Conservation (phyloP, 768 basidiomycete genomes). For the Naematelia encephala region DNA sequence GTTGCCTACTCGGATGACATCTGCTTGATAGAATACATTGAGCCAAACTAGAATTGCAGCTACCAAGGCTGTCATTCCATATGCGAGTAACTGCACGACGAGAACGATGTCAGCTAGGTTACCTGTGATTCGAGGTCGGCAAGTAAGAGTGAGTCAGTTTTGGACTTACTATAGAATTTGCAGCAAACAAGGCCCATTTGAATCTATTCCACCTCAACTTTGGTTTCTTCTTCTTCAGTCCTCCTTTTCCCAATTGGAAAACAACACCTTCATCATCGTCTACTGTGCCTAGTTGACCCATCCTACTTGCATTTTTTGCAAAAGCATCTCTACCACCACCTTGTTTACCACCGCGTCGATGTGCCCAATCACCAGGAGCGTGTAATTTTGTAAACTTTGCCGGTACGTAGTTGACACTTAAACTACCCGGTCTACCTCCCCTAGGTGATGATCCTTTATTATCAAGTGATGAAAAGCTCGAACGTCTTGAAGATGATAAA, state of each 20-base stretch:
- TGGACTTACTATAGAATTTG: conserved; percentile 60
- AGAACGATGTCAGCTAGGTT: background rate
- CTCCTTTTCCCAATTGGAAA: conserved; percentile 52
- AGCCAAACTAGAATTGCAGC: conserved; percentile 73
- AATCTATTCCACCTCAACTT: conserved; percentile 72
- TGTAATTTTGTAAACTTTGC: conserved; percentile 64
- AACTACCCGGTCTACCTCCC: conserved; percentile 30
- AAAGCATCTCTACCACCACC: conserved; percentile 73
- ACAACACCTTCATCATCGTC: conserved; percentile 56
- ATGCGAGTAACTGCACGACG: conserved; percentile 57
- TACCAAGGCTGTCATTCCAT: conserved; percentile 63
- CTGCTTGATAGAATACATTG: conserved; percentile 66
- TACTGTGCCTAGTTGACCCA: conserved; percentile 58
- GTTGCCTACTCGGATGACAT: conserved; percentile 71
- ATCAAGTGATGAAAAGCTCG: conserved; percentile 6
- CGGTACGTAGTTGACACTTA: conserved; percentile 72
- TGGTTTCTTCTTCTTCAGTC: conserved; percentile 53
- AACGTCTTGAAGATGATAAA: conserved; percentile 1
- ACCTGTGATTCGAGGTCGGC: conserved; percentile 1
- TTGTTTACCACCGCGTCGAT: conserved; percentile 51
- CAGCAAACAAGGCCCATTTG: conserved; percentile 72
- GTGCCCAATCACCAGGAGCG: conserved; percentile 54
- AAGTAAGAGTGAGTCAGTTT: background rate
- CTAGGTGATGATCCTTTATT: background rate
- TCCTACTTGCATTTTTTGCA: conserved; percentile 57